phyloP scores from a whole-genome alignment of 192 early-diverging fungal genomes.

The Diversispora epigaea region DNA sequence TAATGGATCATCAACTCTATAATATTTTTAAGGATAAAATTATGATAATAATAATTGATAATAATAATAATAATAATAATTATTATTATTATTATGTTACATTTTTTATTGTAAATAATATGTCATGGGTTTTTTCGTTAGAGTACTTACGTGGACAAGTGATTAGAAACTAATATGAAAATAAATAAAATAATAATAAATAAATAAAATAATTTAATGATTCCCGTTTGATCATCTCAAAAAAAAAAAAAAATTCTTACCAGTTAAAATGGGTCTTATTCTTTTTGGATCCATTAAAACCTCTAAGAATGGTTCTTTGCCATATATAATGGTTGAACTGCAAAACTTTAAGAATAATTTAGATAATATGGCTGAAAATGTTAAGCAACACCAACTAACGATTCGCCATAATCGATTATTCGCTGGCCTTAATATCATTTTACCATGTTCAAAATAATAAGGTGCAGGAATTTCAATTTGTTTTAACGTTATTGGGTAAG shows the following conservation, averaged over 20 bases:
- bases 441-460: conserved; percentile 17
- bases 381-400: conserved; percentile 27
- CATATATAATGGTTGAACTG: conserved; percentile 42
- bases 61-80: conserved; percentile 1
- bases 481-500: not conserved
- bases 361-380: conserved; percentile 31
- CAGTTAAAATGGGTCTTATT: conserved; percentile 63
- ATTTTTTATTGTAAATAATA: not conserved
- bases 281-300: conserved; percentile 56
- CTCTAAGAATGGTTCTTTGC: conserved; percentile 61
- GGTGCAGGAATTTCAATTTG: conserved; percentile 15
- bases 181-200: not conserved
- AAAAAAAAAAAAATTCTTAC: conserved; percentile 31
- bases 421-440: conserved; percentile 9
- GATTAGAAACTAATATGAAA: conserved; percentile 62
- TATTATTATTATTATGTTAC: too few relatives aligned
- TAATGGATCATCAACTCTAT: conserved; percentile 67
- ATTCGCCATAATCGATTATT: conserved; percentile 34
- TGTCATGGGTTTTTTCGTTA: not conserved
- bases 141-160: conserved; percentile 59
- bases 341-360: conserved; percentile 40
- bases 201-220: not conserved
- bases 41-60: not conserved
- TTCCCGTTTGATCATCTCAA: not conserved
- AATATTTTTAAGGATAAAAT: not conserved